Evolutionary conservation across 2,329 filamentous ascomycete genomes (phyloP).

Genomic region (Ceratocystis harringtonii): DNA sequence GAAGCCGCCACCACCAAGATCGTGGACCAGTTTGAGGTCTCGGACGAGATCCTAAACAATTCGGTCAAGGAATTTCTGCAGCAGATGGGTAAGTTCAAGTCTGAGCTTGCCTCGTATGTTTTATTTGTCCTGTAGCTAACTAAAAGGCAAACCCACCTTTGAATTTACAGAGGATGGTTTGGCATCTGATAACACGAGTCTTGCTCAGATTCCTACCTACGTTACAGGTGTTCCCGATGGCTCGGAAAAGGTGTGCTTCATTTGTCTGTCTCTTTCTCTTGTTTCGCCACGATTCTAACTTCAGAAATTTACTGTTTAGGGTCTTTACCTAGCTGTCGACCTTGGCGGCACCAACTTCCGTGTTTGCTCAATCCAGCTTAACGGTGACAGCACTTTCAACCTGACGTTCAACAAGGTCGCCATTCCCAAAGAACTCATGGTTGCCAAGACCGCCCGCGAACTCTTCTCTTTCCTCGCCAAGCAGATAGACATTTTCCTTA

Average conservation of each 20-base stretch:
- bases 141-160: neutral
- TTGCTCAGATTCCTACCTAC: conserved; percentile 95
- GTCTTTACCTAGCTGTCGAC: conserved; percentile 89
- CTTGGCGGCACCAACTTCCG: conserved; percentile 98
- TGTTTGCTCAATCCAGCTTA: conserved; percentile 85
- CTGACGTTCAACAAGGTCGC: conserved; percentile 84
- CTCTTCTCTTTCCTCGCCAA: conserved; percentile 86
- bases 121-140: neutral
- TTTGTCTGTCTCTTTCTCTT: neutral
- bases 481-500: conserved; percentile 79
- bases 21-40: conserved; percentile 73
- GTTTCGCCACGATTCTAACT: neutral
- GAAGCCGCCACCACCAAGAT: conserved; percentile 62
- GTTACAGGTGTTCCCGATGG: conserved; percentile 93
- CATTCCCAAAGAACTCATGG: conserved; percentile 82
- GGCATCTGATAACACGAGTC: conserved; percentile 56
- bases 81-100: conserved; percentile 50
- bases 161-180: conserved; percentile 57
- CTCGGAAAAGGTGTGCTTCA: conserved; percentile 68
- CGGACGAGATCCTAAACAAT: conserved; percentile 59
- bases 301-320: conserved; percentile 35
- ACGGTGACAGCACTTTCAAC: conserved; percentile 89
- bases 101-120: too few species aligned
- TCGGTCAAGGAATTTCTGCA: conserved; percentile 73
- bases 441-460: conserved; percentile 68